Base-by-base conservation (phyloP, 2,329 filamentous ascomycete species). In the Colletotrichum eleusines region DNA sequence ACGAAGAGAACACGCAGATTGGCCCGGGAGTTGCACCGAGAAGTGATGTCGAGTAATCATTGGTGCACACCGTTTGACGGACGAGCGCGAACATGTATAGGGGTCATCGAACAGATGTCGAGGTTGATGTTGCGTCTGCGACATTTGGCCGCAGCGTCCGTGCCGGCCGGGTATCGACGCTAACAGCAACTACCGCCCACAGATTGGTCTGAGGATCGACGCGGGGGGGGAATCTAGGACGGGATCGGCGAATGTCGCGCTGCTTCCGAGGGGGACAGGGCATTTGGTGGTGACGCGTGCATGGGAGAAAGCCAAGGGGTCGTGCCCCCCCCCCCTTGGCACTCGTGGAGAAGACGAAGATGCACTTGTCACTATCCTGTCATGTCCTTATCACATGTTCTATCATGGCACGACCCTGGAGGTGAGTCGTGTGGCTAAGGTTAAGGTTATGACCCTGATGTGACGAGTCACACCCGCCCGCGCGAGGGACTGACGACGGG, bases 61-160 rank as follows among this genome's bases (percentile, higher is more conserved):
- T 7, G 38, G 20, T 0, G 11, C 20, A 23, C 23, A n/a, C 28
- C 63, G 51, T 48, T 28, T 2, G 20, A 26, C 6, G 51, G 23
- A 31, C 31, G 38, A 42, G 31, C n/a, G 31, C 12, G 42, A n/a
- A 20, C 4, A 20, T 31, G 6, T 23, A 23, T n/a, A 35, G 16
- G 18, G 53, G 61, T 69, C 62, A 69, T 69, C 62, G 62, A 66
- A 69, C 62, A 69, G 66, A 69, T 46, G 7, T 46, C 31, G 46
- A 66, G 62, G 62, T 54, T 60, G 60, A 66, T 69, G 54, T 63
- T 54, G 28, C 28, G 20, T 35, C 7, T 35, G 62, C 38, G n/a
- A 38, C 59, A 35, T 50, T 42, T n/a, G 31, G 31, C 31, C 48
- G 18, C 16, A 7, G 23, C 8, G 28, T 20, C 28, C 31, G 28